These are phyloP conservation scores for Neonectria hederae DNA, from an alignment of 2,329 filamentous ascomycete genomes.

Conservation along the genomic window DNA sequence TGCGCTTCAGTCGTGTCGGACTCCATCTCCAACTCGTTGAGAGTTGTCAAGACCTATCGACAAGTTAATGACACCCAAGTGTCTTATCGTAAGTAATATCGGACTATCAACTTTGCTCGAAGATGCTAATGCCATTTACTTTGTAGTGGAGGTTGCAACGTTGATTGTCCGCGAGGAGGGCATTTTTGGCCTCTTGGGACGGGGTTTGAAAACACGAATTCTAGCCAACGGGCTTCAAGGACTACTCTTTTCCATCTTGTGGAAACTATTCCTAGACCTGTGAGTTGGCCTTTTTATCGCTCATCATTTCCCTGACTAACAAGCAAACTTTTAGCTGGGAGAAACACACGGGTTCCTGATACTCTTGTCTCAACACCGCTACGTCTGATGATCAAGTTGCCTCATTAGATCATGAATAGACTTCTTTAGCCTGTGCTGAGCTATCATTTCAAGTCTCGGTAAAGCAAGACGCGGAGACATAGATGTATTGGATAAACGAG, in stretches of 20 bases:
- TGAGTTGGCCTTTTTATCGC: constrained; percentile 43
- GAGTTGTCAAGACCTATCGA: constrained; percentile 60
- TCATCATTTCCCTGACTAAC: not conserved
- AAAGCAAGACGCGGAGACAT: too few species aligned
- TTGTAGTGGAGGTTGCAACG: constrained; percentile 53
- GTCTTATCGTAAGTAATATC: constrained; percentile 52
- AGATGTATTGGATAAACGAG: too few species aligned
- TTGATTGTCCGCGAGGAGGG: constrained; percentile 54
- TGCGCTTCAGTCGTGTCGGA: constrained; percentile 57
- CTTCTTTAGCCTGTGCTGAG: too few species aligned
- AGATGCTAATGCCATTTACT: not conserved
- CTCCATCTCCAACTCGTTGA: constrained; percentile 57
- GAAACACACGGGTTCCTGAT: not conserved
- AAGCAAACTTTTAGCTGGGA: not conserved
- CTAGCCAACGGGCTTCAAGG: constrained; percentile 59
- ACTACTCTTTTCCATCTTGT: constrained; percentile 58
- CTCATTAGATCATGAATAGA: too few species aligned
- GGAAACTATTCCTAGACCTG: constrained; percentile 60
- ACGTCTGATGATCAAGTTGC: too few species aligned
- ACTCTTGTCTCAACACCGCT: not conserved
- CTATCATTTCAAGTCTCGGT: too few species aligned
- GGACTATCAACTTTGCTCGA: accelerated
- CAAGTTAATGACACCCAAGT: constrained; percentile 59
- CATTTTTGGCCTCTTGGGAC: constrained; percentile 53
- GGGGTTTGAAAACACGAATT: constrained; percentile 58